These are phyloP conservation scores for Urtica urens DNA, from an alignment of 306 rosid species.

Conservation along the genomic window DNA sequence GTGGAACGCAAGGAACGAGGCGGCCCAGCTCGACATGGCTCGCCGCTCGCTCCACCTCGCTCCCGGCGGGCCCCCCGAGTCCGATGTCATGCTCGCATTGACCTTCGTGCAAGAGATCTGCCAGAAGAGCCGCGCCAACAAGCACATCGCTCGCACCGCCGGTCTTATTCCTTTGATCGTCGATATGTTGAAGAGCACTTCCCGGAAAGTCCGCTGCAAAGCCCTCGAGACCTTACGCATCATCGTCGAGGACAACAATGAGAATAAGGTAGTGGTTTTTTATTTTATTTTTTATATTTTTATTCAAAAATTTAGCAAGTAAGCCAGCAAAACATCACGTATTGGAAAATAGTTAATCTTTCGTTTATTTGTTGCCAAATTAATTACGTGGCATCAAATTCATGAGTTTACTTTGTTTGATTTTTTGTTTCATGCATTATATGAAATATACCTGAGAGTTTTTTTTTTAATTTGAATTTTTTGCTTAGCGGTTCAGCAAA, in stretches of 20 bases:
- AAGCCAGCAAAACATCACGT: constrained; percentile 5
- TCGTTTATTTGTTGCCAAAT: too few relatives aligned
- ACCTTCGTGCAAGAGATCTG: constrained; percentile 59
- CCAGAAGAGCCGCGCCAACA: constrained; percentile 53
- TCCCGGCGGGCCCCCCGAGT: constrained; percentile 59
- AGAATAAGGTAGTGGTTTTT: constrained; percentile 65
- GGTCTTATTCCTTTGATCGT: constrained; percentile 83
- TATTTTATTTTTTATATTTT: constrained; percentile 15
- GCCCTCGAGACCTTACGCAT: constrained; percentile 74
- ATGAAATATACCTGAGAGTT: too few relatives aligned
- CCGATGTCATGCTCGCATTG: constrained; percentile 59
- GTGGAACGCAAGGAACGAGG: constrained; percentile 95
- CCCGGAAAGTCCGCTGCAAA: constrained; percentile 67
- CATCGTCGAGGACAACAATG: constrained; percentile 71
- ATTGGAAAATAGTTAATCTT: too few relatives aligned
- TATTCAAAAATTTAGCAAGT: constrained; percentile 9
- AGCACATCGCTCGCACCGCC: constrained; percentile 49
- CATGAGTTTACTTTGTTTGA: too few relatives aligned
- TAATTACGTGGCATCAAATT: too few relatives aligned
- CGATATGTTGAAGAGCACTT: constrained; percentile 75
- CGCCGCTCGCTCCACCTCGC: constrained; percentile 56
- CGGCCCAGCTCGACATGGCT: constrained; percentile 90
- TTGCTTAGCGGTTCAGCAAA: too few relatives aligned
- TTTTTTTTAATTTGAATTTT: too few relatives aligned
- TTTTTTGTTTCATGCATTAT: too few relatives aligned